A percentile compares a stretch with the other conserved stretches of the same genome.
Conservation (phyloP, 108 stramenopile genomes). For the Thalassiosira profunda region DNA sequence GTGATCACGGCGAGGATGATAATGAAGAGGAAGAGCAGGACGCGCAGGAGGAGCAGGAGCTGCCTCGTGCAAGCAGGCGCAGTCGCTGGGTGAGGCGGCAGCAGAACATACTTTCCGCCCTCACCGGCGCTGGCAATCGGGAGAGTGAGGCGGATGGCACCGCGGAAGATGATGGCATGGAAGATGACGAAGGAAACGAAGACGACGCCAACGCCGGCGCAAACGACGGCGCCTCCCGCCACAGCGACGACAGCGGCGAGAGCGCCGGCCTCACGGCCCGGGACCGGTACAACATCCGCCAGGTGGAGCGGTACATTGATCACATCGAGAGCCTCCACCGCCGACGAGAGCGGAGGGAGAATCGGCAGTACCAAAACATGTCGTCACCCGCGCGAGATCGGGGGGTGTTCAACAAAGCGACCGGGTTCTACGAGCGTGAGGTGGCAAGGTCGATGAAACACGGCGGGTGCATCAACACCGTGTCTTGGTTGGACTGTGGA, state of each 20-base stretch:
- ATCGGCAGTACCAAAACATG: background rate
- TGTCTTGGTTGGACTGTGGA: conserved; percentile 74
- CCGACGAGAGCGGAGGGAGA: background rate
- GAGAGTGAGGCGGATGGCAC: too few relatives aligned
- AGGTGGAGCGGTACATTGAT: background rate
- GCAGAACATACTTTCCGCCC: too few relatives aligned
- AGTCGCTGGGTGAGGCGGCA: too few relatives aligned
- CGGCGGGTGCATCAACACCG: conserved; percentile 88
- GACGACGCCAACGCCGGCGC: background rate
- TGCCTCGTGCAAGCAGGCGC: background rate
- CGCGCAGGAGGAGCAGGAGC: conserved; percentile 4
- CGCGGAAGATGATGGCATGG: too few relatives aligned
- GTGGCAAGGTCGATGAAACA: conserved; percentile 64
- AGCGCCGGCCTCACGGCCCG: background rate
- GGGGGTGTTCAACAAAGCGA: too few relatives aligned
- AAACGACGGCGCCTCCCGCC: background rate
- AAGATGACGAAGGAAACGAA: too few relatives aligned
- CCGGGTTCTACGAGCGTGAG: too few relatives aligned
- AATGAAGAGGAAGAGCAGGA: background rate
- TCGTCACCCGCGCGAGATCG: background rate
- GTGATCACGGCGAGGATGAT: conserved; percentile 9
- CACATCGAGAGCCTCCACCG: conserved; percentile 8
- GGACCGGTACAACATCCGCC: background rate
- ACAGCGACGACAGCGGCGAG: background rate
- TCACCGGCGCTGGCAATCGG: too few relatives aligned